Percentiles rank a stretch among this genome's conserved stretches.
Evolutionary conservation across 345 rosid genomes (phyloP).

Genomic region (Euphorbia pulcherrima): DNA sequence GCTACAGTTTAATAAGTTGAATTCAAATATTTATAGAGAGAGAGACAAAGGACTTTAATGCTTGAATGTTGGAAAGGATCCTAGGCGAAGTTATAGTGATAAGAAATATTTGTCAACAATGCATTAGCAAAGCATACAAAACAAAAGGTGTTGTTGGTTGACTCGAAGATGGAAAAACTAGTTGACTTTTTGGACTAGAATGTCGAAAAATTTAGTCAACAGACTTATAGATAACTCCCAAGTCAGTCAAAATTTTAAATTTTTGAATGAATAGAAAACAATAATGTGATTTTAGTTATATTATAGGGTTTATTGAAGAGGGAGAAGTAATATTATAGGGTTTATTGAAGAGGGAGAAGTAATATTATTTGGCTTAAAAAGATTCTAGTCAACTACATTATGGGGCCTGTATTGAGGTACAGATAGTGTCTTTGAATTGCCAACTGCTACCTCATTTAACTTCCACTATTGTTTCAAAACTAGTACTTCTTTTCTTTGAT

Average conservation of each 20-base stretch:
- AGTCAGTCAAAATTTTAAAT: not conserved
- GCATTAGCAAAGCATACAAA: not conserved
- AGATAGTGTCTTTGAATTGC: not conserved
- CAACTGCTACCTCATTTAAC: not conserved
- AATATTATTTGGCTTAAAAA: no score
- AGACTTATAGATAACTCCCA: not conserved
- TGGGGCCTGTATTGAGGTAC: not conserved
- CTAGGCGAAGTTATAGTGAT: conserved; percentile 3
- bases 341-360: no score
- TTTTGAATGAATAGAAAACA: not conserved
- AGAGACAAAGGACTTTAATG: not conserved
- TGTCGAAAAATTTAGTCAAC: not conserved
- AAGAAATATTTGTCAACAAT: no score
- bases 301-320: not conserved
- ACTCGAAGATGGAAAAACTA: not conserved
- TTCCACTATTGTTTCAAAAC: not conserved
- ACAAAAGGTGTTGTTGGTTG: not conserved
- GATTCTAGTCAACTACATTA: no score
- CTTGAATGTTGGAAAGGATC: not conserved
- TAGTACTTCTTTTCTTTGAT: no score
- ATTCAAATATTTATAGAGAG: not conserved
- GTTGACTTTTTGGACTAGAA: not conserved
- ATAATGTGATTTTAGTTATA: not conserved
- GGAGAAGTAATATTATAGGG: not conserved
- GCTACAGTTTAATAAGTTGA: no score